A percentile compares a stretch with the other conserved stretches of the same genome.
Conservation (phyloP, 2,329 filamentous ascomycete species). For the Diplodia sapinea region DNA sequence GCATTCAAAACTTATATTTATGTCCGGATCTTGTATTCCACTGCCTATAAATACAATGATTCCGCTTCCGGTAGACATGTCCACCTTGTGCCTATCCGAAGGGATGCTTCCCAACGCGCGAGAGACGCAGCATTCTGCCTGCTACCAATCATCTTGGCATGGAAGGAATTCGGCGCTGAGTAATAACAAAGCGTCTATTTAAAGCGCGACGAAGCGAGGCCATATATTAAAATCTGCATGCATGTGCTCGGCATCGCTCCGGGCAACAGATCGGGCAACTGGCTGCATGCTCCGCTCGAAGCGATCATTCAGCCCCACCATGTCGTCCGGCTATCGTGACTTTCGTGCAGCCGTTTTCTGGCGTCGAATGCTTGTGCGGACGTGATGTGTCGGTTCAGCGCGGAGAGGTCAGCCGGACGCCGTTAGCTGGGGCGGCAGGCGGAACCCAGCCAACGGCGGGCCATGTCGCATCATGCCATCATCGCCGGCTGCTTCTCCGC, state of each 20-base stretch:
- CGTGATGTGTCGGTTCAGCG: neutral
- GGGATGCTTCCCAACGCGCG: neutral
- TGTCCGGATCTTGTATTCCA: no score
- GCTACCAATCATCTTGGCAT: neutral
- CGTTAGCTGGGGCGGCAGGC: slow-evolving; percentile 2
- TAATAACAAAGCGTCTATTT: neutral
- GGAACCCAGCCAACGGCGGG: neutral
- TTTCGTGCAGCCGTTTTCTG: neutral
- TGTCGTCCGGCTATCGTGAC: neutral
- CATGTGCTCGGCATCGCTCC: slow-evolving; percentile 8
- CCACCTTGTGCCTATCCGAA: neutral
- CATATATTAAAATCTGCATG: slow-evolving; percentile 2
- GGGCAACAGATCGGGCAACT: slow-evolving; percentile 5
- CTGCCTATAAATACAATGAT: neutral
- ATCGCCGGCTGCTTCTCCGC: slow-evolving; percentile 18
- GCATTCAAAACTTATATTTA: no score
- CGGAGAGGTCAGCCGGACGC: neutral
- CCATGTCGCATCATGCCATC: slow-evolving; percentile 13
- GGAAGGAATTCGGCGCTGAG: neutral
- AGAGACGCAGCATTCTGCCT: neutral
- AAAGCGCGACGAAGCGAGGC: neutral
- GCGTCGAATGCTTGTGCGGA: neutral
- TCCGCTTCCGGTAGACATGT: neutral
- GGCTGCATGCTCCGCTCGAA: slow-evolving; percentile 5
- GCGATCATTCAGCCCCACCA: neutral